Conservation (phyloP, 495 filamentous ascomycete genomes). For the Acidomyces sp. region DNA sequence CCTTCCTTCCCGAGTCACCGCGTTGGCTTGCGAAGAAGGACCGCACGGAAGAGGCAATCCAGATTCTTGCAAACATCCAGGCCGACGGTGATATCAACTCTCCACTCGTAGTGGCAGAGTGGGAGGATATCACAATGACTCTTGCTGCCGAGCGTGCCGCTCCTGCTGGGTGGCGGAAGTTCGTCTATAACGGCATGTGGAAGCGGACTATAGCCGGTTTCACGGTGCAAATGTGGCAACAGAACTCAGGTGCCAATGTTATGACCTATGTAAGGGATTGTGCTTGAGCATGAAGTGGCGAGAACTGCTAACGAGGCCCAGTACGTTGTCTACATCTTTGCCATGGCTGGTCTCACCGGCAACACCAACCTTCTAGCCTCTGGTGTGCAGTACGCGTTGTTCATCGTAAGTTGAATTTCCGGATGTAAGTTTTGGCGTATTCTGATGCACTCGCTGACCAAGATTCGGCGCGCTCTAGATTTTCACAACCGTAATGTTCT, state of each 20-base stretch:
- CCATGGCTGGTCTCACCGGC: constrained; percentile 51
- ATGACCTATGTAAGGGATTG: constrained; percentile 4
- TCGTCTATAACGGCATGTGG: constrained; percentile 54
- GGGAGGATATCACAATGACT: constrained; percentile 52
- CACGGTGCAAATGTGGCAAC: constrained; percentile 58
- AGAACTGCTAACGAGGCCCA: too few species aligned
- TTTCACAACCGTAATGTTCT: constrained; percentile 52
- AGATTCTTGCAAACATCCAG: constrained; percentile 53
- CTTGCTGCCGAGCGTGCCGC: constrained; percentile 45
- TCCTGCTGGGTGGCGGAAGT: constrained; percentile 44
- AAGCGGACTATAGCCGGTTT: constrained; percentile 56
- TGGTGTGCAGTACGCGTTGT: constrained; percentile 61
- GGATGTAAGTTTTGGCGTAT: too few species aligned
- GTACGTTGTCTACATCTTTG: constrained; percentile 59
- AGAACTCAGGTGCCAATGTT: constrained; percentile 55
- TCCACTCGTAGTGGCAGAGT: constrained; percentile 59
- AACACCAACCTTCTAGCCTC: constrained; percentile 55
- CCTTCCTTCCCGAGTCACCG: constrained; percentile 60
- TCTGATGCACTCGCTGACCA: too few species aligned
- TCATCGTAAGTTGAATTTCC: too few species aligned
- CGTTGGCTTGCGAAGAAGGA: constrained; percentile 57
- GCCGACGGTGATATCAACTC: constrained; percentile 49
- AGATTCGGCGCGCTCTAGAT: too few species aligned
- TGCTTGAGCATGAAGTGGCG: constrained; percentile 32
- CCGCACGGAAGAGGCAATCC: constrained; percentile 52